These are phyloP conservation scores for Pythium myriotylum DNA, from an alignment of 352 stramenopile genomes.

Conservation along the genomic window DNA sequence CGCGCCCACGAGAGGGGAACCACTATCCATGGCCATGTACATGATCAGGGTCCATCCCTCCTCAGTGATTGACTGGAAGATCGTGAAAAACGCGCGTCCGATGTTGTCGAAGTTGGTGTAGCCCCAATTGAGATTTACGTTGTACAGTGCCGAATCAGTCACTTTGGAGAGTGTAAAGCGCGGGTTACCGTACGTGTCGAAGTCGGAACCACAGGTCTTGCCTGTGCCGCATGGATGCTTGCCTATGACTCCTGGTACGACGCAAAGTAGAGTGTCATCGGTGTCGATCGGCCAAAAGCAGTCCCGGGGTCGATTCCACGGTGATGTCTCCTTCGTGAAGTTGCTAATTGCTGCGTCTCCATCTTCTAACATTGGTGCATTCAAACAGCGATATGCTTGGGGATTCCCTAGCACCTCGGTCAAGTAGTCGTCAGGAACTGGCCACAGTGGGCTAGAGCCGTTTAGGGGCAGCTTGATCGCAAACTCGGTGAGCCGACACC, in stretches of 20 bases:
- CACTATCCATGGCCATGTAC: constrained; percentile 84
- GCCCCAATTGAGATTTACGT: constrained; percentile 76
- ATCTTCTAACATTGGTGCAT: constrained; percentile 49
- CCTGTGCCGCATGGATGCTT: constrained; percentile 50
- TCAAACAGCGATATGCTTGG: constrained; percentile 40
- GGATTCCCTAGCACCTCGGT: constrained; percentile 40
- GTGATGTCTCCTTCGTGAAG: constrained; percentile 71
- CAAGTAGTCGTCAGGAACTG: constrained; percentile 53
- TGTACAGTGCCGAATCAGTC: constrained; percentile 64
- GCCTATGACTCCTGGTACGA: constrained; percentile 36
- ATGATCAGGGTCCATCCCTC: constrained; percentile 94
- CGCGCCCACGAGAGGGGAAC: constrained; percentile 54
- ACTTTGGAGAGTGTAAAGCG: constrained; percentile 54
- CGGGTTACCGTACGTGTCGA: constrained; percentile 65
- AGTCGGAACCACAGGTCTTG: constrained; percentile 68
- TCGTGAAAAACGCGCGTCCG: constrained; percentile 86
- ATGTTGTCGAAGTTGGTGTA: constrained; percentile 96
- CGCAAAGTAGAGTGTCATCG: constrained; percentile 77
- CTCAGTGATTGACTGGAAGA: constrained; percentile 93
- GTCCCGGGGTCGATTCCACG: constrained; percentile 63
- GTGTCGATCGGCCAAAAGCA: constrained; percentile 94
- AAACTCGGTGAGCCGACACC: constrained; percentile 79
- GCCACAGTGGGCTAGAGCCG: constrained; percentile 40
- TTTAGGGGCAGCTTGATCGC: constrained; percentile 61
- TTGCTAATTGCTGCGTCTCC: constrained; percentile 33